Evolutionary conservation across 1,284 basidiomycete species (phyloP).

Genomic region (Marasmius tenuissimus): DNA sequence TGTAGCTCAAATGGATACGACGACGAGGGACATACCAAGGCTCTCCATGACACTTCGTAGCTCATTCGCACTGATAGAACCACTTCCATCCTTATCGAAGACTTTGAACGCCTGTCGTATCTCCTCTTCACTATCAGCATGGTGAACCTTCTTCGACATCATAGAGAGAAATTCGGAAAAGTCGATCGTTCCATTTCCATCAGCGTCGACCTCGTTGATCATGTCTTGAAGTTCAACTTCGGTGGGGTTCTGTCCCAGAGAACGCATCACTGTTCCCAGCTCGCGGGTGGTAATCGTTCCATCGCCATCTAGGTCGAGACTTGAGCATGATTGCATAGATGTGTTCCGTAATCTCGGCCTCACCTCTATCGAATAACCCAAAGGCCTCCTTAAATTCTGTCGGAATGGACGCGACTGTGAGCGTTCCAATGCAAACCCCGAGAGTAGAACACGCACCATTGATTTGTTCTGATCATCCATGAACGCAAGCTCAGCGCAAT

Average conservation of each 20-base stretch:
- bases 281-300: constrained; percentile 89
- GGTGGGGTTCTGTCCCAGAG: constrained; percentile 86
- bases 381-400: constrained; percentile 80
- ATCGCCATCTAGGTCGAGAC: constrained; percentile 66
- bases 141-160: constrained; percentile 91
- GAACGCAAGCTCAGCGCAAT: background rate
- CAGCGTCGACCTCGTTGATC: constrained; percentile 79
- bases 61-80: constrained; percentile 79
- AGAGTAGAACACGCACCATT: constrained; percentile 4
- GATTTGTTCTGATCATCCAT: constrained; percentile 7
- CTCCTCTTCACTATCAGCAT: constrained; percentile 83
- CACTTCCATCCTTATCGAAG: constrained; percentile 85
- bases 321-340: background rate
- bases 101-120: constrained; percentile 82
- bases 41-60: constrained; percentile 84
- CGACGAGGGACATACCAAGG: constrained; percentile 51
- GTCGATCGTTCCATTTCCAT: constrained; percentile 79
- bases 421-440: background rate
- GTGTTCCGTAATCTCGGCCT: constrained; percentile 21
- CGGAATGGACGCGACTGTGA: background rate
- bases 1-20: background rate
- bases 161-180: constrained; percentile 85
- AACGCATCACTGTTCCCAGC: constrained; percentile 90
- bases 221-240: constrained; percentile 89
- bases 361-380: constrained; percentile 86